phyloP scores from a whole-genome alignment of 164 flowering plant genomes.

The Umbilicus rupestris region DNA sequence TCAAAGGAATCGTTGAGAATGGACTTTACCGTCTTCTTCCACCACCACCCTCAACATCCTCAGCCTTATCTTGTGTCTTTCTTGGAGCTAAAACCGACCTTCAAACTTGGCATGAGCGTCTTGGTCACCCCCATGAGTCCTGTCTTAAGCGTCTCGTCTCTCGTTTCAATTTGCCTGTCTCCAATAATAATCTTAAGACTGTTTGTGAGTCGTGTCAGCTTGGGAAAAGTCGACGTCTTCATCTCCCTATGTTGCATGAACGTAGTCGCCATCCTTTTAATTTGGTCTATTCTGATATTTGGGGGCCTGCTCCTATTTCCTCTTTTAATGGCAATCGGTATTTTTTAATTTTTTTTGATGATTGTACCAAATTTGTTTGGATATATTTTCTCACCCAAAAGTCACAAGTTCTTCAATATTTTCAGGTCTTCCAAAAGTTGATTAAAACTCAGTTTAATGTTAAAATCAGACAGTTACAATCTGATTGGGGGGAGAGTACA shows the following conservation, averaged over 20 bases:
- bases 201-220: slow-evolving; percentile 1
- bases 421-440: no score
- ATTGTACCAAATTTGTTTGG: no score
- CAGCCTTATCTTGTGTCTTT: background rate
- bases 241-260: no score
- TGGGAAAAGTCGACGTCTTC: no score
- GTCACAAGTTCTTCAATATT: slow-evolving; percentile 3
- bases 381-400: slow-evolving; percentile 10
- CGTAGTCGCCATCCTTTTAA: background rate
- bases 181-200: background rate
- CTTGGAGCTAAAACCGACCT: no score
- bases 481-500: no score
- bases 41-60: background rate
- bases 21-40: background rate
- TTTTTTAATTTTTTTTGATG: slow-evolving; percentile 13
- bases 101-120: no score
- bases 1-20: no score
- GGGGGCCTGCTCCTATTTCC: background rate
- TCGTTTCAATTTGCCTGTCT: background rate
- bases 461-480: slow-evolving; percentile 7
- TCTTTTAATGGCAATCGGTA: slow-evolving; percentile 7
- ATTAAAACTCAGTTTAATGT: background rate
- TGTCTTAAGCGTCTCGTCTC: background rate
- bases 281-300: slow-evolving; percentile 3
- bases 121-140: background rate